Evolutionary conservation across 768 basidiomycete species (phyloP).

Genomic region (Lactarius trivialis): DNA sequence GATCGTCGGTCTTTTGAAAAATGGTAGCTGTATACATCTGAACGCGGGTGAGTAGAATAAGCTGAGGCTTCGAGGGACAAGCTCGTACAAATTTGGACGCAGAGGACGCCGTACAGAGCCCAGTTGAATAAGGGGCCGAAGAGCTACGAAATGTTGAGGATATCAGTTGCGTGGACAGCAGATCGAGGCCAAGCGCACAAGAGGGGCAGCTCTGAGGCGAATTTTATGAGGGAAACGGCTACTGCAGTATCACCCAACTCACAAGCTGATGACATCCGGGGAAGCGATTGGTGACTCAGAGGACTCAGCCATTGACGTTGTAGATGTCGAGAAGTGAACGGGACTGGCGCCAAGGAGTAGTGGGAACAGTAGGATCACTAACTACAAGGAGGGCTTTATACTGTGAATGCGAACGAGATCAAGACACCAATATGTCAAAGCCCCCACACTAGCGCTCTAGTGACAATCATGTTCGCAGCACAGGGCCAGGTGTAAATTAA

Average conservation of each 20-base stretch:
- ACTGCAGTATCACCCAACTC: neutral
- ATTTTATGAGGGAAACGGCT: neutral
- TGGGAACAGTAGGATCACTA: neutral
- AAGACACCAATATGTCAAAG: neutral
- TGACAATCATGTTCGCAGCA: neutral
- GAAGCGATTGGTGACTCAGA: neutral
- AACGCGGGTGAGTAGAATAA: neutral
- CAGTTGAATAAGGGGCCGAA: neutral
- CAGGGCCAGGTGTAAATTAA: neutral
- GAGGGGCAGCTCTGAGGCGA: neutral
- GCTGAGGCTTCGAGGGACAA: neutral
- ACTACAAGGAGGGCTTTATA: neutral
- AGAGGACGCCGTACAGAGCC: neutral
- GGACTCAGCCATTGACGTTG: neutral
- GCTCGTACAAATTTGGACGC: neutral
- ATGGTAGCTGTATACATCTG: neutral
- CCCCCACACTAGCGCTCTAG: neutral
- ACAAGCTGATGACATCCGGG: neutral
- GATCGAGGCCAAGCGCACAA: neutral
- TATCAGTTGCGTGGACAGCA: neutral
- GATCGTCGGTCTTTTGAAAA: neutral
- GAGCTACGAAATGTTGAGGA: neutral
- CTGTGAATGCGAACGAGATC: neutral
- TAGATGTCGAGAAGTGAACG: neutral
- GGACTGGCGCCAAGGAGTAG: neutral